These are phyloP conservation scores for Torulaspora gathmanii DNA, from an alignment of 805 yeast genomes.

Conservation along the genomic window DNA sequence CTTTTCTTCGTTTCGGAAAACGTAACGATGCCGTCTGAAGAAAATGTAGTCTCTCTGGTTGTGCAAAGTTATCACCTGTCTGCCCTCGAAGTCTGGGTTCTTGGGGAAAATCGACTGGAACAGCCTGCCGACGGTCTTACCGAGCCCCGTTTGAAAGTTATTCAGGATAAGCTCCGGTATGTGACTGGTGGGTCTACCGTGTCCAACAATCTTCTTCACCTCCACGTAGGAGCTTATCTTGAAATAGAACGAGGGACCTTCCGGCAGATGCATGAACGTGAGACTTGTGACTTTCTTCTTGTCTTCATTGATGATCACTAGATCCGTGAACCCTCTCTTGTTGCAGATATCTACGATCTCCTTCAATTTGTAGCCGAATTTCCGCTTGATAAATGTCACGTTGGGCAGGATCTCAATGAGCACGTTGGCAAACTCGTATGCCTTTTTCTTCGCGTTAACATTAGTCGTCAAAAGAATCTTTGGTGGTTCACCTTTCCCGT, in stretches of 20 bases:
- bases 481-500: conserved; percentile 66
- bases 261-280: conserved; percentile 89
- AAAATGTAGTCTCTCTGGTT: conserved; percentile 95
- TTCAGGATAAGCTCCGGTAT: conserved; percentile 88
- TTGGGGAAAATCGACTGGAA: conserved; percentile 93
- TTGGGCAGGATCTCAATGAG: conserved; percentile 82
- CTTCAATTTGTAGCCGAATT: conserved; percentile 73
- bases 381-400: conserved; percentile 80
- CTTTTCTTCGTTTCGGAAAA: conserved; percentile 81
- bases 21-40: conserved; percentile 90
- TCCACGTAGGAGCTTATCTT: conserved; percentile 72
- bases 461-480: conserved; percentile 88
- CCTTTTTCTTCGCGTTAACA: conserved; percentile 76
- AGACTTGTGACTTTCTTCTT: conserved; percentile 88
- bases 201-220: conserved; percentile 73
- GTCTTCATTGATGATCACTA: conserved; percentile 88
- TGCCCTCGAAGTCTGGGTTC: conserved; percentile 87
- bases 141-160: conserved; percentile 87
- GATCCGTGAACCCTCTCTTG: conserved; percentile 81
- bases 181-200: conserved; percentile 86
- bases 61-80: conserved; percentile 93
- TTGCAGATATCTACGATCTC: conserved; percentile 82
- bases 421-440: conserved; percentile 85
- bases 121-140: conserved; percentile 86
- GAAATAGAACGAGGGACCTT: conserved; percentile 92